Base-by-base conservation (phyloP, 192 early-diverging fungal genomes). In the Linnemannia schmuckeri region DNA sequence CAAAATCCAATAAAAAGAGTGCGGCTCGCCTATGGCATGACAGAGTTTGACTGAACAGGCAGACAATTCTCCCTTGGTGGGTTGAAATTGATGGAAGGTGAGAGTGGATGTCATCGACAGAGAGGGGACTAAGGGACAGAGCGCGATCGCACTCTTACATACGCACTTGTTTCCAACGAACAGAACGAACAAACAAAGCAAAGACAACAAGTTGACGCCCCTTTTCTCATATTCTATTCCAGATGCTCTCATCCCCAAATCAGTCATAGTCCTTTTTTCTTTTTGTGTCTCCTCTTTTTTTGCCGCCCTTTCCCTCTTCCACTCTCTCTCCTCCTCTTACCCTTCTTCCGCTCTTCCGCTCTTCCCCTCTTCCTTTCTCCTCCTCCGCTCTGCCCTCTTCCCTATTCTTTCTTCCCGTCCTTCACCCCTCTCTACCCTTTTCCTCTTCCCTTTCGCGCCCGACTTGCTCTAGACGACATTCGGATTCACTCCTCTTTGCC, bases 131-230 rank as follows among this genome's bases (percentile, higher is more conserved):
- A 73, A 44, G 42, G 47, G 47, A 44, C 22, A 44, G 44, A 73
- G 42, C 40, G 47, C 47, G 72, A 47, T 42, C 72, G 17, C 13
- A 74, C 49, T 22, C 44, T 46, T 46, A 52, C 49, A 52, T 52
- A 52, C 49, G 5, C n/a, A 73, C 15, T 44, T 57, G 22, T 10
- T 27, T 57, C 52, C 22, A 55, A 55, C 55, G 55, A 57, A 73
- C 72, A 73, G 47, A 55, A 55, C 55, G 55, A 57, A 73, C 72
- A 73, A 73, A 73, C 72, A 27, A 73, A 2, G 44, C 40, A 54
- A 30, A 52, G 12, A 10, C 47, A 52, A 74, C 22, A n/a, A 61
- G 22, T 61, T 15, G n/a, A 27, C 55, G 55, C 38, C 40, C 49
- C 18, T 40, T 38, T 61, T 74, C 27, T 47, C 41, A 44, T 37